These are phyloP conservation scores for Berkeleyomyces basicola DNA, from an alignment of 2,329 filamentous ascomycete species.

Conservation along the genomic window DNA sequence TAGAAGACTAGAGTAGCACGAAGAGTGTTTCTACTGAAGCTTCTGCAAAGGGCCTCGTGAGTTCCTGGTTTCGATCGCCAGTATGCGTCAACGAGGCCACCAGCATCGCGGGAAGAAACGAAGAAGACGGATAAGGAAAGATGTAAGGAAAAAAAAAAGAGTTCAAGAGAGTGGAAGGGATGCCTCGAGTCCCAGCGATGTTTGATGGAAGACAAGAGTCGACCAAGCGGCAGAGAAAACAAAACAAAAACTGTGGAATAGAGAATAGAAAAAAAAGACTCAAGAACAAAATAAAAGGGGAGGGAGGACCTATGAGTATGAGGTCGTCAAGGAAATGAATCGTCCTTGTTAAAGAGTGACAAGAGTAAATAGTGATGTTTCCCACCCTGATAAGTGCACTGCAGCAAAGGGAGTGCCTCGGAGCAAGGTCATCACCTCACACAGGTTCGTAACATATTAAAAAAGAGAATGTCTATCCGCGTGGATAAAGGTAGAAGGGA, in stretches of 20 bases:
- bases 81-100: no score
- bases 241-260: conserved; percentile 1
- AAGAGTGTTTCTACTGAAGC: no score
- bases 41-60: no score
- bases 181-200: background rate
- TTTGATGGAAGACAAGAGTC: background rate
- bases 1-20: background rate
- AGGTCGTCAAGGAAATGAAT: background rate
- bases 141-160: conserved; percentile 5
- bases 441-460: background rate
- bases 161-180: background rate
- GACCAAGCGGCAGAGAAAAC: background rate
- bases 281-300: background rate
- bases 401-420: background rate
- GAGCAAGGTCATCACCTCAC: background rate
- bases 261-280: conserved; percentile 3
- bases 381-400: background rate
- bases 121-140: background rate
- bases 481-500: background rate
- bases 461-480: background rate
- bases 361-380: background rate
- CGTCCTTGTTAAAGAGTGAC: background rate
- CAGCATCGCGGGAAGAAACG: background rate
- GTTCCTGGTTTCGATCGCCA: no score
- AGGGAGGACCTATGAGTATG: background rate